Conservation (phyloP, 2,329 filamentous ascomycete genomes). For the Cercospora berteroae region DNA sequence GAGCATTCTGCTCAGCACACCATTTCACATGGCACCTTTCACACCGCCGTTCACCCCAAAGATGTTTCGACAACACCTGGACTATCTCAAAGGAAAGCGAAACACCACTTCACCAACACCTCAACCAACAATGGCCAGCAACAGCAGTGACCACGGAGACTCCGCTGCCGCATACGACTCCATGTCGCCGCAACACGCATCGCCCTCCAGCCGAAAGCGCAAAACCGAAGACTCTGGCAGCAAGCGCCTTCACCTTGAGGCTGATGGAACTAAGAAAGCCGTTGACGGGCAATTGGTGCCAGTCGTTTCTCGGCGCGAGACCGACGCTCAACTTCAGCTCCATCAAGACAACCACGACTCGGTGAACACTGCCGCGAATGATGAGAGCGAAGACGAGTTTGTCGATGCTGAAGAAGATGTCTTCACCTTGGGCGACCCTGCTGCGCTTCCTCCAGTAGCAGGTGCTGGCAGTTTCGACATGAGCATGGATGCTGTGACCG, state of each 20-base stretch:
- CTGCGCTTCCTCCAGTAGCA: background rate
- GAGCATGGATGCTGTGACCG: background rate
- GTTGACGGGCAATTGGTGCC: conserved; percentile 15
- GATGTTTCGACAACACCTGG: conserved; percentile 3
- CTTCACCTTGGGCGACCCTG: background rate
- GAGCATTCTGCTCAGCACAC: background rate
- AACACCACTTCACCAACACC: background rate
- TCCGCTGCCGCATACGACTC: background rate
- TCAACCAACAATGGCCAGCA: background rate
- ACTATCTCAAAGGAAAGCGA: background rate
- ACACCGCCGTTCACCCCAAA: background rate
- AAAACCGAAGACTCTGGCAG: conserved; percentile 4
- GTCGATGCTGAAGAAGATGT: conserved; percentile 25
- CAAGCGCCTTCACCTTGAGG: conserved; percentile 2
- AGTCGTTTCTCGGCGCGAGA: conserved; percentile 14
- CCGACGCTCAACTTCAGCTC: background rate
- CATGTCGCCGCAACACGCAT: background rate
- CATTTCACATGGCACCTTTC: background rate
- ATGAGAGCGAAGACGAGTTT: conserved; percentile 23
- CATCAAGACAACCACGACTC: background rate
- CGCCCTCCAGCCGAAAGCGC: conserved; percentile 1
- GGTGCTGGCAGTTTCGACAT: background rate
- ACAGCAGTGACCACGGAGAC: background rate
- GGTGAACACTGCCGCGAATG: background rate
- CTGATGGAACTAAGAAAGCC: background rate